phyloP scores from a whole-genome alignment of 2,329 filamentous ascomycete species.

The Lachnellula cervina region DNA sequence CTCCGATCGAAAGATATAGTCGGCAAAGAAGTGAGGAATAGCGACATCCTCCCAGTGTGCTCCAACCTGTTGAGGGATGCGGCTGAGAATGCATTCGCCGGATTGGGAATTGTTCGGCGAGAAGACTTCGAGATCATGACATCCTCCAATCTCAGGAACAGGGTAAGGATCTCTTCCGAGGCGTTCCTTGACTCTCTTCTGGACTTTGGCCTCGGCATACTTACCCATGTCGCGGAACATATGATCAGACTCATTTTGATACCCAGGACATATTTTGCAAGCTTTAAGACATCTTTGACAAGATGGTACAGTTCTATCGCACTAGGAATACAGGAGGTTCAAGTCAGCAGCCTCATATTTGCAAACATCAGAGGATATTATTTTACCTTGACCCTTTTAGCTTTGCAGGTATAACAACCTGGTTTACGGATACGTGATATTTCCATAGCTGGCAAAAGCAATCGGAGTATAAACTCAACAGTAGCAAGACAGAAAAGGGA shows the following conservation, averaged over 20 bases:
- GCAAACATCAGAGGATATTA: too few species aligned
- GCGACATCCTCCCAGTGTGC: neutral
- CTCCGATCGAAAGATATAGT: neutral
- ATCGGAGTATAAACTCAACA: too few species aligned
- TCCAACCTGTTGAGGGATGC: neutral
- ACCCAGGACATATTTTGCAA: neutral
- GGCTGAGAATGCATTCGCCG: neutral
- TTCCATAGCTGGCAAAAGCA: too few species aligned
- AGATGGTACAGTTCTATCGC: neutral
- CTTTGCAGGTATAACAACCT: too few species aligned
- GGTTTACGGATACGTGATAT: too few species aligned
- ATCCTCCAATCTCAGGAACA: neutral
- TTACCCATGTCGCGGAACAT: neutral
- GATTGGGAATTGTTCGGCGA: neutral
- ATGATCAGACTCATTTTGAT: neutral
- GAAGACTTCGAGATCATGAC: too few species aligned
- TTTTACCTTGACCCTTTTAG: too few species aligned
- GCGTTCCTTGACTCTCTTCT: neutral
- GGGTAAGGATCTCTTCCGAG: neutral
- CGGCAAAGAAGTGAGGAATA: neutral
- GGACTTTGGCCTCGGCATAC: neutral
- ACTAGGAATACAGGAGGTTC: neutral
- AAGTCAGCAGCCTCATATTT: too few species aligned
- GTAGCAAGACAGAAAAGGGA: too few species aligned
- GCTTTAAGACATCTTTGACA: neutral